Percentiles rank a stretch among this genome's conserved stretches.
phyloP scores from a whole-genome alignment of 352 stramenopile species.

The Globisporangium paddicum region DNA sequence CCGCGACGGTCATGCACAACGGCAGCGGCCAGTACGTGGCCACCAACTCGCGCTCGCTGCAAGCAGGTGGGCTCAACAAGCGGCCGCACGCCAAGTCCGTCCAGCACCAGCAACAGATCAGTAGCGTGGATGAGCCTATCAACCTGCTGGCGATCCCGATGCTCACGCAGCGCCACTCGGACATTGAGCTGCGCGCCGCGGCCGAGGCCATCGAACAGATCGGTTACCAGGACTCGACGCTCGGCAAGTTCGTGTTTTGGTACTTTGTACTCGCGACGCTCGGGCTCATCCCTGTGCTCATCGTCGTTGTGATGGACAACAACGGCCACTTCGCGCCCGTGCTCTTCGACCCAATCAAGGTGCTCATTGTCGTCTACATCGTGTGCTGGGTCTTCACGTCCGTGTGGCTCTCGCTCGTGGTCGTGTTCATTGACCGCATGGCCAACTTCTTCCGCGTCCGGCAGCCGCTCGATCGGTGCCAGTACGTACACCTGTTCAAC shows the following conservation, averaged over 20 bases:
- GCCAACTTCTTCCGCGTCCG: constrained; percentile 18
- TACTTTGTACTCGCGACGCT: constrained; percentile 13
- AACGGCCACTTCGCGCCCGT: constrained; percentile 8
- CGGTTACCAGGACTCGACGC: constrained; percentile 14
- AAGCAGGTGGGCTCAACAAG: background rate
- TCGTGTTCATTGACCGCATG: constrained; percentile 13
- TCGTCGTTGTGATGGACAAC: constrained; percentile 14
- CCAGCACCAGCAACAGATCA: no score
- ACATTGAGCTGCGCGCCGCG: constrained; percentile 7
- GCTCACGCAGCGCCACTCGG: constrained; percentile 10
- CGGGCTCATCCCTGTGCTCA: constrained; percentile 8
- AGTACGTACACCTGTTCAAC: constrained; percentile 21
- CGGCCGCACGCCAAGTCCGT: background rate
- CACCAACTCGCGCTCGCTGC: background rate
- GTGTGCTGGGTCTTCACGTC: constrained; percentile 11
- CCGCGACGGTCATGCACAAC: background rate
- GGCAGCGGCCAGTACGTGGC: constrained; percentile 1
- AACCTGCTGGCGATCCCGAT: constrained; percentile 13
- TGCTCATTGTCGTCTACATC: constrained; percentile 17
- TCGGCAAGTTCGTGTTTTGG: constrained; percentile 10
- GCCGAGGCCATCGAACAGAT: constrained; percentile 13
- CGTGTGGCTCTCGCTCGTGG: constrained; percentile 15
- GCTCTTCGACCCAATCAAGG: constrained; percentile 15
- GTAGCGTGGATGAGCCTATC: constrained; percentile 6
- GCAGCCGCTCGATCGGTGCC: constrained; percentile 13